Evolutionary conservation across 306 rosid genomes (phyloP).

Genomic region (Spatholobus suberectus): DNA sequence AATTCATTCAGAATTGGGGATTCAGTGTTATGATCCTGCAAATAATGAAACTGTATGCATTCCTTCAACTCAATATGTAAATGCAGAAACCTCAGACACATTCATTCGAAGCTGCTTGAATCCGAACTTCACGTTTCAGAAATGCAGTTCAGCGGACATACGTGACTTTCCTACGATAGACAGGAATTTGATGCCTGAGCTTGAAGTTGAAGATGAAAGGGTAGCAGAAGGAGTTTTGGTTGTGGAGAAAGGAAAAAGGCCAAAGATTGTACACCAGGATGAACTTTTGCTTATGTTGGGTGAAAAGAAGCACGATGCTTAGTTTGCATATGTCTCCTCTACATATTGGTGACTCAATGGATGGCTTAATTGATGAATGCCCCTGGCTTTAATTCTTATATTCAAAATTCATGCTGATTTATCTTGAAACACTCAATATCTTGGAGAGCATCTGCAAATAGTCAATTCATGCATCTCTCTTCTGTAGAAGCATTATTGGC

Average conservation of each 20-base stretch:
- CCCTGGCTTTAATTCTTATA: conserved; percentile 48
- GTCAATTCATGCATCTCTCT: conserved; percentile 50
- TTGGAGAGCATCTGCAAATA: conserved; percentile 56
- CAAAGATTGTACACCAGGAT: conserved; percentile 68
- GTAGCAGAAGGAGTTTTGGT: conserved; percentile 72
- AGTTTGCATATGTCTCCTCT: conserved; percentile 54
- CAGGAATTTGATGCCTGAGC: conserved; percentile 38
- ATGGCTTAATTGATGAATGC: conserved; percentile 16
- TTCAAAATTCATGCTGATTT: conserved; percentile 38
- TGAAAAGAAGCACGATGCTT: conserved; percentile 56
- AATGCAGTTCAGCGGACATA: conserved; percentile 44
- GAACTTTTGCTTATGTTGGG: conserved; percentile 72
- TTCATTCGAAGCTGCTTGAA: conserved; percentile 61
- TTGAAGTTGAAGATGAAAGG: conserved; percentile 76
- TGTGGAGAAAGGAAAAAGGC: conserved; percentile 58
- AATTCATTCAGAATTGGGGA: conserved; percentile 85
- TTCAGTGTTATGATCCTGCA: conserved; percentile 78
- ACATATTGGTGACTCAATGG: conserved; percentile 36
- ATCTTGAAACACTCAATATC: conserved; percentile 47
- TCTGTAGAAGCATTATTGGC: conserved; percentile 49
- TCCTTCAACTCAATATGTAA: conserved; percentile 62
- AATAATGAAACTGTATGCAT: conserved; percentile 68
- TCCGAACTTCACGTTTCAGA: conserved; percentile 77
- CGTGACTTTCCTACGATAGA: conserved; percentile 36
- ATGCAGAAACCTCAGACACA: conserved; percentile 61